Conservation (phyloP, 2,329 filamentous ascomycete species). For the Aspergillus carbonarius region DNA sequence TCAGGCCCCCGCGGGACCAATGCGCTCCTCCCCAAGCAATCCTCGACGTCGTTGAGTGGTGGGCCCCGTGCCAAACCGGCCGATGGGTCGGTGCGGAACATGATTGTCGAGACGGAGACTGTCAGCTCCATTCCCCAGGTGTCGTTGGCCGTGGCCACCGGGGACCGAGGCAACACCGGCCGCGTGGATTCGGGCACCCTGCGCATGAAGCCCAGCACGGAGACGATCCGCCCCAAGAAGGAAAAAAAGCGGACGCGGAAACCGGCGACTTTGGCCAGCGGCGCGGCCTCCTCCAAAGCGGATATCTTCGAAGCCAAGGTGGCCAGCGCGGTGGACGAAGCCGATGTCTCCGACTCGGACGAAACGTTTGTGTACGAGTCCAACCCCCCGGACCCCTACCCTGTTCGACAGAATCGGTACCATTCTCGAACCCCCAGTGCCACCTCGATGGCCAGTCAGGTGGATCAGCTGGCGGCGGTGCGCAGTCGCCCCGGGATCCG, state of each 20-base stretch:
- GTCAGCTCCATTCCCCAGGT: conserved; percentile 88
- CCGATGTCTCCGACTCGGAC: conserved; percentile 93
- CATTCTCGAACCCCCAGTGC: conserved; percentile 94
- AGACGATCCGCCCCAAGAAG: conserved; percentile 92
- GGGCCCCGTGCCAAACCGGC: conserved; percentile 62
- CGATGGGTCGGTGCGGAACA: conserved; percentile 78
- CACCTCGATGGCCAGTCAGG: conserved; percentile 65
- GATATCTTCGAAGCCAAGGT: conserved; percentile 98
- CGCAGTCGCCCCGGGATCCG: conserved; percentile 66
- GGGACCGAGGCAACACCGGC: conserved; percentile 58
- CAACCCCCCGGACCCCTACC: conserved; percentile 68
- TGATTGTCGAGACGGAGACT: conserved; percentile 97
- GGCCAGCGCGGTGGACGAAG: conserved; percentile 91
- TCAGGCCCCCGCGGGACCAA: conserved; percentile 48
- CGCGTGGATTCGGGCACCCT: conserved; percentile 69
- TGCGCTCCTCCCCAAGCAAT: conserved; percentile 62
- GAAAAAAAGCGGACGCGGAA: conserved; percentile 86
- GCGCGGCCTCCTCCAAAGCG: conserved; percentile 82
- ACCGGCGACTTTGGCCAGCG: conserved; percentile 53
- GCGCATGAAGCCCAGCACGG: conserved; percentile 83
- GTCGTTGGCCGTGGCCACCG: conserved; percentile 62
- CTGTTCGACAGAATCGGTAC: conserved; percentile 66
- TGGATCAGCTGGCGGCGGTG: conserved; percentile 45
- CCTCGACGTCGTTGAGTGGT: conserved; percentile 62
- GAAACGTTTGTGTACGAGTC: conserved; percentile 99